Conservation (phyloP, 441 rosid genomes). For the Breynia disticha region DNA sequence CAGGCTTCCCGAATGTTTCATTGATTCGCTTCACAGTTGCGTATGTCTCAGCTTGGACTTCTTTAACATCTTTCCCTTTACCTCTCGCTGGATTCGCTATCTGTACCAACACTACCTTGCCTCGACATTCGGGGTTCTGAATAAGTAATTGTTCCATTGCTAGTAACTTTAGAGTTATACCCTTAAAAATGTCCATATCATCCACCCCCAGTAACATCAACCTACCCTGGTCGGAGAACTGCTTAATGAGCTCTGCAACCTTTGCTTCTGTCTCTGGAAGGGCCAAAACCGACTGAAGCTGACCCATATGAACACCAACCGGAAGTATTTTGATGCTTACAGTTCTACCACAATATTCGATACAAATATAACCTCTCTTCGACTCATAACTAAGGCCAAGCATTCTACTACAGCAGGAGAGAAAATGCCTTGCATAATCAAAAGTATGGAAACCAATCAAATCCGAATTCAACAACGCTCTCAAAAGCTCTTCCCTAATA, state of each 20-base stretch:
- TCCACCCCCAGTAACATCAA: constrained; percentile 76
- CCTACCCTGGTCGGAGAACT: constrained; percentile 45
- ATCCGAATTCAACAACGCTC: constrained; percentile 73
- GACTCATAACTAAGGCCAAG: constrained; percentile 84
- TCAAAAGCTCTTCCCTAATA: constrained; percentile 64
- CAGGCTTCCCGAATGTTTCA: constrained; percentile 54
- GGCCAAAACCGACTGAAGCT: constrained; percentile 61
- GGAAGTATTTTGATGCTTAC: constrained; percentile 83
- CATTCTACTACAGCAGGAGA: constrained; percentile 85
- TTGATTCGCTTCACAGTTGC: constrained; percentile 62
- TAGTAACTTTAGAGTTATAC: constrained; percentile 76
- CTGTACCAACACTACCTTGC: constrained; percentile 76
- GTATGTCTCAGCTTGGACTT: constrained; percentile 56
- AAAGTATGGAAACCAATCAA: constrained; percentile 83
- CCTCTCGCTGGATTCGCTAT: constrained; percentile 92
- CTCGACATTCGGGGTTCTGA: constrained; percentile 56
- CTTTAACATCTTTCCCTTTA: constrained; percentile 71
- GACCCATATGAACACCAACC: constrained; percentile 74
- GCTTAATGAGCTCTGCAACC: constrained; percentile 52
- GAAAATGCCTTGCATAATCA: constrained; percentile 86
- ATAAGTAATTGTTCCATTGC: constrained; percentile 79
- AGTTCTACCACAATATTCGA: constrained; percentile 75
- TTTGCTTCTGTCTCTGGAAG: constrained; percentile 60
- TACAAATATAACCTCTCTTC: constrained; percentile 68
- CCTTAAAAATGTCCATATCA: constrained; percentile 91